A percentile compares a stretch with the other conserved stretches of the same genome.
phyloP scores from a whole-genome alignment of 192 early-diverging fungal genomes.

The Linnemannia exigua region DNA sequence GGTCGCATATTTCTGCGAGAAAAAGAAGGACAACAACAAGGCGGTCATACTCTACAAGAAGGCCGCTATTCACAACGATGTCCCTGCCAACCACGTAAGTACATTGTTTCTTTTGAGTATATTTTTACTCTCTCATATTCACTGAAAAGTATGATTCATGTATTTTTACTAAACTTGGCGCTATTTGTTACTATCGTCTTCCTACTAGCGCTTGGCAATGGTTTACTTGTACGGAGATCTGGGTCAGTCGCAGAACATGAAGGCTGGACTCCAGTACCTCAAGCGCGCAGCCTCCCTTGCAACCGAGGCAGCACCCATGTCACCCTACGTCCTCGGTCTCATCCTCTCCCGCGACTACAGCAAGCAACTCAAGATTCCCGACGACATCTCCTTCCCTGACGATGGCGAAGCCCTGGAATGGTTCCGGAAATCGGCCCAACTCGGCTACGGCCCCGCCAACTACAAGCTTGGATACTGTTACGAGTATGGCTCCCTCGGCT shows the following conservation, averaged over 20 bases:
- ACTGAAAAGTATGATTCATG: background rate
- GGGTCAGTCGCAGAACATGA: conserved; percentile 74
- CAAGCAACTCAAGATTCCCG: conserved; percentile 66
- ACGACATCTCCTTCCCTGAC: conserved; percentile 78
- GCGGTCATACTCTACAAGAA: conserved; percentile 79
- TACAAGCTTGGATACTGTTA: conserved; percentile 85
- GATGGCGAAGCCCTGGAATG: conserved; percentile 81
- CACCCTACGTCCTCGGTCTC: conserved; percentile 82
- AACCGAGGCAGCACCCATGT: conserved; percentile 75
- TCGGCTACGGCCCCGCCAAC: conserved; percentile 81
- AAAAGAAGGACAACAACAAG: conserved; percentile 70
- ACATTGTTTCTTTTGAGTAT: background rate
- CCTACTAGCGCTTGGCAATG: conserved; percentile 78
- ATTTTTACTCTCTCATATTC: background rate
- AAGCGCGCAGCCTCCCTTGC: conserved; percentile 84
- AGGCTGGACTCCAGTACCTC: conserved; percentile 88
- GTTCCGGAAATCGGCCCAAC: conserved; percentile 77
- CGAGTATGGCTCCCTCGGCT: conserved; percentile 83
- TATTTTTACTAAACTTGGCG: background rate
- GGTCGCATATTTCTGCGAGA: conserved; percentile 73
- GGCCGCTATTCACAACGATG: conserved; percentile 76
- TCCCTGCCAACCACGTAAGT: conserved; percentile 74
- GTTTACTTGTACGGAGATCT: conserved; percentile 83
- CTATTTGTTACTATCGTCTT: background rate
- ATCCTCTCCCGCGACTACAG: conserved; percentile 82